These are phyloP conservation scores for Mortierella sp. DNA, from an alignment of 371 early-diverging fungal species.

Conservation along the genomic window DNA sequence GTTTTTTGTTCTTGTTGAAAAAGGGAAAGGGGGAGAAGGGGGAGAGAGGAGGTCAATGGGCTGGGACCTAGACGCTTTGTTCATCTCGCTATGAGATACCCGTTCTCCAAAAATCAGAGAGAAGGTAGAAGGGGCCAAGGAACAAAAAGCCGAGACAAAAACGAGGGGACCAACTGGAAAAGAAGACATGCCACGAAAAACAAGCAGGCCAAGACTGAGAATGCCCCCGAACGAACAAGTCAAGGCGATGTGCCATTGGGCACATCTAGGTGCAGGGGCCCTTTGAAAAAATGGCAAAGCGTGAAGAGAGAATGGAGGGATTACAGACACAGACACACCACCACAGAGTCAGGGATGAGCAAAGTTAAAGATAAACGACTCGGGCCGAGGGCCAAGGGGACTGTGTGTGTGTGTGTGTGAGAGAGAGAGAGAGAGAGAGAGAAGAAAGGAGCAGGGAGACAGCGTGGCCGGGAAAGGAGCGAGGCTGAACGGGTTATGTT, in stretches of 20 bases:
- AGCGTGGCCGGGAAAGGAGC: constrained; percentile 4
- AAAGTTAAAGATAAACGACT: not conserved
- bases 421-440: constrained; percentile 9
- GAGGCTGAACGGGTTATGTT: not conserved
- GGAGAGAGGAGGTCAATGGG: not conserved
- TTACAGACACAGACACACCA: not conserved
- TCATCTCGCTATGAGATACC: constrained; percentile 8
- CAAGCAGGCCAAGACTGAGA: not conserved
- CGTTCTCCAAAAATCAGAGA: not conserved
- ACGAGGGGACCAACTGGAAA: constrained; percentile 12
- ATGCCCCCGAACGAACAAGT: not conserved
- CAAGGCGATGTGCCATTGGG: not conserved
- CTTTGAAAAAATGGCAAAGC: not conserved
- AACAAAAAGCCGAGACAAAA: not conserved
- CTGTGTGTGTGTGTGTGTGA: not conserved
- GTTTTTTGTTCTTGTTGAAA: not conserved
- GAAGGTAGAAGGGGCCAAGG: not conserved
- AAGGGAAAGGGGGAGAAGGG: not conserved
- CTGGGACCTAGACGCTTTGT: constrained; percentile 7
- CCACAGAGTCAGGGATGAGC: not conserved
- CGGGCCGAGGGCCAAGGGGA: not conserved
- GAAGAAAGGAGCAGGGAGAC: not conserved
- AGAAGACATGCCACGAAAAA: not conserved
- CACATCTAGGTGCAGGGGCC: not conserved
- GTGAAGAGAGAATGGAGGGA: not conserved